Conservation (phyloP, 805 yeast species). For the Candida nonsorbophila region DNA sequence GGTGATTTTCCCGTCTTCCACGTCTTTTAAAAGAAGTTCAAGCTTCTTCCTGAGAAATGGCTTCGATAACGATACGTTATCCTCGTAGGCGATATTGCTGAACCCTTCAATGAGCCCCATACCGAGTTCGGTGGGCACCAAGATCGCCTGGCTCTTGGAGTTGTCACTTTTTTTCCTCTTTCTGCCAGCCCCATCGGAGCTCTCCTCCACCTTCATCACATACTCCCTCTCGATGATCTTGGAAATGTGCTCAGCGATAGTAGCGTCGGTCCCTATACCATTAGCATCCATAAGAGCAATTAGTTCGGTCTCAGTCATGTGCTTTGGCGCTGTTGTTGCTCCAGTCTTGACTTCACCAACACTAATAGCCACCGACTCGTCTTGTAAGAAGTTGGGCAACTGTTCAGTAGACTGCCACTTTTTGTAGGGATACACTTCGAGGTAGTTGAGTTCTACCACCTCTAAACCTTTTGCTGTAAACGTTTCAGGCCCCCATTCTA, state of each 20-base stretch:
- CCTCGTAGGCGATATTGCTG: conserved; percentile 65
- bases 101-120: conserved; percentile 86
- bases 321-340: conserved; percentile 72
- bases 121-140: conserved; percentile 81
- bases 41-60: conserved; percentile 79
- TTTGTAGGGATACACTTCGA: conserved; percentile 75
- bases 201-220: conserved; percentile 49
- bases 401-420: conserved; percentile 68
- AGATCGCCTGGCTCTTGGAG: too few relatives aligned
- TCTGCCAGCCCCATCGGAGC: too few relatives aligned
- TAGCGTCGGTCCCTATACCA: conserved; percentile 98
- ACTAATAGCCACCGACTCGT: conserved; percentile 52
- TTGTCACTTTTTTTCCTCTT: conserved; percentile 29
- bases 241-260: conserved; percentile 96
- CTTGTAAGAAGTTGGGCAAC: conserved; percentile 58
- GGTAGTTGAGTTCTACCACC: conserved; percentile 68
- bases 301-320: conserved; percentile 87
- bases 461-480: conserved; percentile 72
- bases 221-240: conserved; percentile 69
- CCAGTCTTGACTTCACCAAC: conserved; percentile 66
- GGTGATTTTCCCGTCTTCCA: conserved; percentile 59
- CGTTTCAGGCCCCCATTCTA: conserved; percentile 74
- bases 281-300: conserved; percentile 93
- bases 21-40: conserved; percentile 60
- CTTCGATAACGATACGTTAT: conserved; percentile 58